phyloP scores from a whole-genome alignment of 2,329 filamentous ascomycete genomes.

The Westerdykella sp. region DNA sequence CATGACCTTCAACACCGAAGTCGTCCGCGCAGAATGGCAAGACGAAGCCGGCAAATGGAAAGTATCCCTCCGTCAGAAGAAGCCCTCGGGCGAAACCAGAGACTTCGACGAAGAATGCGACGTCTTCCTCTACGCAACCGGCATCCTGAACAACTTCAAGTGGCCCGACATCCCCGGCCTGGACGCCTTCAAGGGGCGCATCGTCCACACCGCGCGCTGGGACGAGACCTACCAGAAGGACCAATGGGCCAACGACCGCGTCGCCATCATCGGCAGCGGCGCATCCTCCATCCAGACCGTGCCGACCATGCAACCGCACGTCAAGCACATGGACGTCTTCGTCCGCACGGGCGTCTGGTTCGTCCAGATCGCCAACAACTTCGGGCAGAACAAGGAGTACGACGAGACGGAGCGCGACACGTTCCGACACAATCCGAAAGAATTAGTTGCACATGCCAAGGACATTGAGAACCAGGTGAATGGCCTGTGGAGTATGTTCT shows the following conservation, averaged over 20 bases:
- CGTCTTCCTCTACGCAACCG: slow-evolving; percentile 41
- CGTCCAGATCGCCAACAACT: slow-evolving; percentile 43
- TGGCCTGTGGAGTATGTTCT: slow-evolving; percentile 44
- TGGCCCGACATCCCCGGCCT: slow-evolving; percentile 38
- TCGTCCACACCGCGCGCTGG: slow-evolving; percentile 44
- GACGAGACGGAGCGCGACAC: slow-evolving; percentile 37
- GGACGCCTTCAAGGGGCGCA: slow-evolving; percentile 42
- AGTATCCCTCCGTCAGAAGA: slow-evolving; percentile 42
- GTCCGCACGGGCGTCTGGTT: slow-evolving; percentile 44
- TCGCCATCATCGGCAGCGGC: slow-evolving; percentile 44
- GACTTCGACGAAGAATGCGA: slow-evolving; percentile 43
- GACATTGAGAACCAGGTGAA: slow-evolving; percentile 45
- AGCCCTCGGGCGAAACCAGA: slow-evolving; percentile 24
- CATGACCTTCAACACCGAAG: slow-evolving; percentile 48
- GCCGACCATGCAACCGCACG: slow-evolving; percentile 43
- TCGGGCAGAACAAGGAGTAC: slow-evolving; percentile 43
- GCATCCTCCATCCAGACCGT: slow-evolving; percentile 44
- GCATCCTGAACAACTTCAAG: slow-evolving; percentile 39
- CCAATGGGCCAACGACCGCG: slow-evolving; percentile 34
- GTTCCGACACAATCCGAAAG: slow-evolving; percentile 40
- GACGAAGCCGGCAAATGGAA: slow-evolving; percentile 46
- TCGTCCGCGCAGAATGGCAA: slow-evolving; percentile 45
- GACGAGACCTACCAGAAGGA: slow-evolving; percentile 40
- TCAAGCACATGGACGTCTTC: slow-evolving; percentile 44
- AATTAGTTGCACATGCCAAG: slow-evolving; percentile 42